These are phyloP conservation scores for Sporormia fimetaria DNA, from an alignment of 495 filamentous ascomycete genomes.

Conservation along the genomic window DNA sequence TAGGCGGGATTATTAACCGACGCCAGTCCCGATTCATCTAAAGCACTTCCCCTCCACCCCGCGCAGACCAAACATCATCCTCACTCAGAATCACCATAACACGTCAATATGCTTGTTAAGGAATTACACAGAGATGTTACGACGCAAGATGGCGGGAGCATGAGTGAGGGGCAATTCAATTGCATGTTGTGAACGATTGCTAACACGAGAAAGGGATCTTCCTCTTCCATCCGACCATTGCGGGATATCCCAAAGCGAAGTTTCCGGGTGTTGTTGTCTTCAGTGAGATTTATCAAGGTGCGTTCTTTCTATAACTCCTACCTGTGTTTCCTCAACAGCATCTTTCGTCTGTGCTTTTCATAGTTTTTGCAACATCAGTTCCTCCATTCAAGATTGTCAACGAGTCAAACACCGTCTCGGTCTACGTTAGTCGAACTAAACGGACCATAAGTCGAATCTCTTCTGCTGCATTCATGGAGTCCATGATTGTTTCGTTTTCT, in stretches of 20 bases:
- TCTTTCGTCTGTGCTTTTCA: constrained; percentile 1
- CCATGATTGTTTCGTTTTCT: too few relatives aligned
- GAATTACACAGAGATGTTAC: constrained; percentile 55
- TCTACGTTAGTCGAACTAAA: too few relatives aligned
- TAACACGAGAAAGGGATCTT: constrained; percentile 56
- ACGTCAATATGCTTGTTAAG: constrained; percentile 54
- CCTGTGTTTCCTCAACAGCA: constrained; percentile 2
- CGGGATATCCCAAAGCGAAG: constrained; percentile 72
- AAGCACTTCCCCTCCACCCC: too few relatives aligned
- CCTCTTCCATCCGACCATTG: constrained; percentile 75
- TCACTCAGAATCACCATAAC: too few relatives aligned
- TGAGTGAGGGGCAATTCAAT: too few relatives aligned
- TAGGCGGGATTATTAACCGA: too few relatives aligned
- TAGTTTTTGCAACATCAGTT: neutral
- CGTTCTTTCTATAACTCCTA: constrained; percentile 2
- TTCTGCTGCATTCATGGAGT: too few relatives aligned
- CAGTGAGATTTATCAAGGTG: constrained; percentile 95
- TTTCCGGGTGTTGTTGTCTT: constrained; percentile 89
- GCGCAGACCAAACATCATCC: too few relatives aligned
- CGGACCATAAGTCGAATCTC: too few relatives aligned
- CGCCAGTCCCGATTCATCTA: too few relatives aligned
- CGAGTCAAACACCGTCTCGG: too few relatives aligned
- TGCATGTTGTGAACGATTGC: neutral
- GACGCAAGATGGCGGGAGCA: constrained; percentile 52
- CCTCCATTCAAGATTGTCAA: too few relatives aligned